These are phyloP conservation scores for Thinopyrum elongatum DNA, from an alignment of 176 grass and related monocot genomes.

Conservation along the genomic window DNA sequence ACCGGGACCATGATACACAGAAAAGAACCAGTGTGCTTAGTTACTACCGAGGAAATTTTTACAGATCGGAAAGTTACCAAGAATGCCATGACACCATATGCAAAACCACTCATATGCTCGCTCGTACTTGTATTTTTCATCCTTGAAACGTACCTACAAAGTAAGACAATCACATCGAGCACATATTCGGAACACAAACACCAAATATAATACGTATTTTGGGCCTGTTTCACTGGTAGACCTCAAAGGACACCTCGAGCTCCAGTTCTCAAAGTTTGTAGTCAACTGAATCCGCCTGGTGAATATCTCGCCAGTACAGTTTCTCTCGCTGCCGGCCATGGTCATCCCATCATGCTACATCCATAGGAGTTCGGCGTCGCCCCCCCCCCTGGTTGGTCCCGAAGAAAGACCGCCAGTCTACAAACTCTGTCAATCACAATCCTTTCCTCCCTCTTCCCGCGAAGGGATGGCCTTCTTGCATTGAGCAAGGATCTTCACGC, in stretches of 20 bases:
- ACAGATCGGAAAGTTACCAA: not conserved
- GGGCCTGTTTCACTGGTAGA: not conserved
- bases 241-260: conserved; percentile 7
- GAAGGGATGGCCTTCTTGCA: conserved; percentile 44
- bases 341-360: conserved; percentile 40
- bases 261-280: not conserved
- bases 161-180: too few species aligned
- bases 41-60: not conserved
- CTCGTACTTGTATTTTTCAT: too few species aligned
- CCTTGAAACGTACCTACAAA: too few species aligned
- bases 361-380: conserved; percentile 28
- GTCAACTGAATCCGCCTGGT: not conserved
- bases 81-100: not conserved
- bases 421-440: conserved; percentile 43
- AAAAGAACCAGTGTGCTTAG: not conserved
- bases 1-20: not conserved
- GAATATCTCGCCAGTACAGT: conserved; percentile 23
- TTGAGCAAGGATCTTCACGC: conserved; percentile 40
- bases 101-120: not conserved
- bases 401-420: not conserved
- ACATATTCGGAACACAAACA: not conserved
- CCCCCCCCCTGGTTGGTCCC: not conserved
- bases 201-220: not conserved
- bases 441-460: conserved; percentile 25
- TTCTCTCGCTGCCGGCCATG: conserved; percentile 32